These are phyloP conservation scores for Penicillium brasilianum DNA, from an alignment of 2,329 filamentous ascomycete genomes.

Conservation along the genomic window DNA sequence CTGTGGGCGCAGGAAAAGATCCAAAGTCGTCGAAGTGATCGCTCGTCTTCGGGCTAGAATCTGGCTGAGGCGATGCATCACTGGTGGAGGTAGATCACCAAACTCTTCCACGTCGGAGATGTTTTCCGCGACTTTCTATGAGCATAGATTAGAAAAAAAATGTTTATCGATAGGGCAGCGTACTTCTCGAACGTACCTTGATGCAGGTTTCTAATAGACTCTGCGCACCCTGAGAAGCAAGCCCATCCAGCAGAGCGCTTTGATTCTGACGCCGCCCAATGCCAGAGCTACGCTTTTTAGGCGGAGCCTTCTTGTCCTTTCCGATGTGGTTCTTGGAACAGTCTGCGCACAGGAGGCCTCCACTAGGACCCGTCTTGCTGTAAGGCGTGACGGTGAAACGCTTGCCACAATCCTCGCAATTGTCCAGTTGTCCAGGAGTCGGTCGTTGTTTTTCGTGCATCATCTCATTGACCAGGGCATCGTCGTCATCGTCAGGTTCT, in stretches of 20 bases:
- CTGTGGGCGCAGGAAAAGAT: slow-evolving; percentile 58
- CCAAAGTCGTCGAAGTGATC: slow-evolving; percentile 54
- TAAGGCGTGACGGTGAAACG: slow-evolving; percentile 93
- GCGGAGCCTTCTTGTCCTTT: slow-evolving; percentile 62
- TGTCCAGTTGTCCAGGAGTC: slow-evolving; percentile 82
- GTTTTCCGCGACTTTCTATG: slow-evolving; percentile 63
- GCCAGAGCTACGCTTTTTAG: slow-evolving; percentile 60
- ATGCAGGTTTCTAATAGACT: slow-evolving; percentile 62
- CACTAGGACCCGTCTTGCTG: slow-evolving; percentile 78
- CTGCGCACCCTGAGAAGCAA: slow-evolving; percentile 49
- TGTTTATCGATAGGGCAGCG: background rate
- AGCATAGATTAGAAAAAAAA: background rate
- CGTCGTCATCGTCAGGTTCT: slow-evolving; percentile 52
- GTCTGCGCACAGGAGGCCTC: slow-evolving; percentile 80
- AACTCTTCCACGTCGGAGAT: slow-evolving; percentile 69
- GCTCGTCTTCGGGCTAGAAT: slow-evolving; percentile 68
- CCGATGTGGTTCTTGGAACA: slow-evolving; percentile 78
- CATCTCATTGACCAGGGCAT: slow-evolving; percentile 55
- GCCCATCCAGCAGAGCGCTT: slow-evolving; percentile 82
- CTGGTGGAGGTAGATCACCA: slow-evolving; percentile 63
- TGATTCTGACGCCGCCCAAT: slow-evolving; percentile 75
- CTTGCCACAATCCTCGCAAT: slow-evolving; percentile 83
- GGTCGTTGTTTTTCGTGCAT: slow-evolving; percentile 63
- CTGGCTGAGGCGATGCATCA: slow-evolving; percentile 64
- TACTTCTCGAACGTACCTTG: slow-evolving; percentile 45